Base-by-base conservation (phyloP, 352 stramenopile genomes). In the Phytophthora chlamydospora region DNA sequence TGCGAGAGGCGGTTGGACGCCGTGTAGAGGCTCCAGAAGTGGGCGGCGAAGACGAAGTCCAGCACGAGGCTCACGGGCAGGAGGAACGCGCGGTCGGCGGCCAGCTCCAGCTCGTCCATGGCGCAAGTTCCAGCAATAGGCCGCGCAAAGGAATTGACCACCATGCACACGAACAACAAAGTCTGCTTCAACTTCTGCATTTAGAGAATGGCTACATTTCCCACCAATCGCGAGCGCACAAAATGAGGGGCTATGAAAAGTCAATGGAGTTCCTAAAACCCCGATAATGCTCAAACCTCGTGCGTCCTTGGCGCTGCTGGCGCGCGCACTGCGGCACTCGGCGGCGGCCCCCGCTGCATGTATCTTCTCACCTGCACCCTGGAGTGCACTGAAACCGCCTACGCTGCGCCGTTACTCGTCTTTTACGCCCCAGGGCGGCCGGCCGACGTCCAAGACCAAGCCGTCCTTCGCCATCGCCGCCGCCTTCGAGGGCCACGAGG, bases 381-480 rank as follows among this genome's bases (percentile, higher is more conserved):
- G 32, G 6, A 57, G 3, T 11, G 8, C 9, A 3, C 33, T 19
- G 5, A 2, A 0, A 9, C 13, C 38, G 4, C 33, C 24, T 3
- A 48, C 17, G 17, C 11, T 38, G 10, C 47, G 39, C 8, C 67
- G 67, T 9, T 21, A 60, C n/a, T 48, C 53, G 14, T 75, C 67
- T 3, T 72, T 63, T 14, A 39, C 46, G n/a, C 21, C 62, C 19
- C 51, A 29, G 8, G 36, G 21, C 14, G 31, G n/a, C 14, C 27
- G 33, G 6, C n/a, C 58, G 31, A 61, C 62, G 40, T 17, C 14
- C n/a, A 56, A 56, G 27, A 72, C 59, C 31, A 65, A 36, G 19
- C 77, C 71, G 31, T 89, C 77, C 9, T 80, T 89, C 39, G 75
- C 56, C 27, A 85, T 89, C 55, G 67, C 73, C 0, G 80, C 78